phyloP scores from a whole-genome alignment of 495 filamentous ascomycete genomes.

The Lindgomyces ingoldianus region DNA sequence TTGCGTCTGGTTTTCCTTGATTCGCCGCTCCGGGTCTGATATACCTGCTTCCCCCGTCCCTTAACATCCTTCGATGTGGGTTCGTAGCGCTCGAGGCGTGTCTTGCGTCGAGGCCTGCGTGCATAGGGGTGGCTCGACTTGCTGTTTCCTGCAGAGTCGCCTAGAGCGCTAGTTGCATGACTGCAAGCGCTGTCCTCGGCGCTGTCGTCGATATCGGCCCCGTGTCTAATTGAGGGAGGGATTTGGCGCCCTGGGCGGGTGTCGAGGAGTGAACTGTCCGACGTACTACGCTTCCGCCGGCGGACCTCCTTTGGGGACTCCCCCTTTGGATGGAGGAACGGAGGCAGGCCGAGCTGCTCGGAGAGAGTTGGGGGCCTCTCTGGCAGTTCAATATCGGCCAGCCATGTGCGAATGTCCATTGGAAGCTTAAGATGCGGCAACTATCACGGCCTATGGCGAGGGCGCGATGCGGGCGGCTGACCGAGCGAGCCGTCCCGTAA shows the following conservation, averaged over 20 bases:
- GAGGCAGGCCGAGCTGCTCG: conserved; percentile 16
- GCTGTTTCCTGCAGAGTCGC: conserved; percentile 20
- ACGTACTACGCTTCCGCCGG: conserved; percentile 36
- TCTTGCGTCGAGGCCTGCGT: conserved; percentile 42
- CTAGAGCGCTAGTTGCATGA: conserved; percentile 4
- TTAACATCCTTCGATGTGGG: conserved; percentile 49
- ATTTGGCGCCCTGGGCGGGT: conserved; percentile 12
- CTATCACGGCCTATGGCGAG: conserved; percentile 1
- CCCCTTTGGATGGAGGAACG: conserved; percentile 21
- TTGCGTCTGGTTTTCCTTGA: conserved; percentile 42
- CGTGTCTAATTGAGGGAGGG: conserved; percentile 15
- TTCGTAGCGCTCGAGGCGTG: conserved; percentile 49
- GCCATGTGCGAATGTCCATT: conserved; percentile 37
- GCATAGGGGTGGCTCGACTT: conserved; percentile 36
- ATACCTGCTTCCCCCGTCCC: conserved; percentile 37
- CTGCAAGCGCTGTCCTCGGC: conserved; percentile 13
- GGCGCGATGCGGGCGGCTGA: conserved; percentile 20
- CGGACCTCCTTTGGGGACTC: conserved; percentile 15
- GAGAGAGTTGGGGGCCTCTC: conserved; percentile 25
- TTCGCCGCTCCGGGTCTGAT: conserved; percentile 27
- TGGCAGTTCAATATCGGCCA: conserved; percentile 28
- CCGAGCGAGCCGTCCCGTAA: conserved; percentile 28
- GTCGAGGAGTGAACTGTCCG: conserved; percentile 45
- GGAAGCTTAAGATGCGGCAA: not conserved
- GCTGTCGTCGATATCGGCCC: conserved; percentile 7